Evolutionary conservation across 371 early-diverging fungal species (phyloP), one percentile per base, ranked within the genome.

Genomic region (Mucor saturninus): DNA sequence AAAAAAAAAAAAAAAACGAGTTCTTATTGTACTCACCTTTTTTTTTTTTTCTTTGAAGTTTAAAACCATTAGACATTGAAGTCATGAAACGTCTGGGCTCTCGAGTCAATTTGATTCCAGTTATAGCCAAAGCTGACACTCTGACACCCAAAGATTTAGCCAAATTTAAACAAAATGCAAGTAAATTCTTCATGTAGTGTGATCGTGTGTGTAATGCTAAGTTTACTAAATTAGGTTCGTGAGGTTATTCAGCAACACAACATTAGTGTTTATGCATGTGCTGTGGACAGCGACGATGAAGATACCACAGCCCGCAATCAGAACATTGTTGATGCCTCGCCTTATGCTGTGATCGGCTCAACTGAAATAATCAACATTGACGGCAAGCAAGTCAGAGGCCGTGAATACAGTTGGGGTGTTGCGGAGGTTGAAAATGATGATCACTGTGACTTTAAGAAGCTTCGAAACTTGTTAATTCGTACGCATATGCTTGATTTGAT

Each of bases 401-500:
- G 97, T 39, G 86, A 93, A 72, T 97, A 95, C 79, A 74, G 85
- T 9, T 97, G 97, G 97, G 97, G 97, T 63, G 89, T 92, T 51
- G 91, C 92, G 8, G 93, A 95, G 68, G 94, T 96, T 39, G 95
- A 96, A 63, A 93, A 94, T 66, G 94, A 95, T 65, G 85, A 83
- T 31, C 90, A 92, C 66, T 93, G 91, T 71, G 97, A 97, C 76
- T 95, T 97, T 73, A 87, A 86, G 69, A 93, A 94, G 75, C 89
- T 99, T 52, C 90, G 97, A 62, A 91, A 89, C 76, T 80, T 97
- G 57, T 84, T 97, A 56, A 91, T 97, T 71, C 84, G 93, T 64
- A 89, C 93, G 13, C 95, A 97, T 76, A 93, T 97, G 96, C 80
- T 94, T 60, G 95, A 95, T 62, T 83, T 97, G 39, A 91, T 95